Base-by-base conservation (phyloP, 2,329 filamentous ascomycete genomes). In the Lecanicillium sp. region DNA sequence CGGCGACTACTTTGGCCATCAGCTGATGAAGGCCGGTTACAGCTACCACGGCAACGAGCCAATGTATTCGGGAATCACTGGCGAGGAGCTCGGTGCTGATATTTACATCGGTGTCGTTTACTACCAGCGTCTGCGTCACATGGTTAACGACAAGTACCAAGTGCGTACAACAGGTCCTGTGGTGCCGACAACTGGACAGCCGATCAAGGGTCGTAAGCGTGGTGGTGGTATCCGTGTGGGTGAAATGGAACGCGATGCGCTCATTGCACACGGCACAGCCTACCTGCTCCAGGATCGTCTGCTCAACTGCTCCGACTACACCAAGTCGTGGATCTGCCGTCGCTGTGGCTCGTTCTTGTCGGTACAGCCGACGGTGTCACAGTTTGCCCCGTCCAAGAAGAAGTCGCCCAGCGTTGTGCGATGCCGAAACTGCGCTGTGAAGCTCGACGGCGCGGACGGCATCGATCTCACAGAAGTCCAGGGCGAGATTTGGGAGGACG, bases 101-200 rank as follows among this genome's bases (percentile, higher is more conserved):
- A 96, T 98, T 55, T 98, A 94, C 66, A 78, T 96, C 43, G 92
- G 92, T 33, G 81, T 95, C 9, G 92, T 98, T 44, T 96, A 96
- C 72, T 98, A 98, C 71, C 92, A 98, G 65, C 82, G 92, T 61
- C 75, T 98, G 44, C 76, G 92, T 59, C 92, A 98, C 80, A 98
- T 98, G 92, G 92, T 98, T 41, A 96, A 95, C 75, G 92, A 98
- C 65, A 98, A 98, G 65, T 98, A 85, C 72, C 92, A 98, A 63
- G 92, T 96, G 40, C 81, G 92, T 62, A 96, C 92, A 3, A 96
- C 92, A 0, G 92, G 92, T 40, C 89, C 89, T 1, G 83, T 95
- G 31, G 92, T 92, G 40, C 78, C 83, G 17, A 78, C 92, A 13
- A 96, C 90, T 1, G 89, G 90, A 22, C 92, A 98, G 59, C 92